Evolutionary conservation across 1,284 basidiomycete species (phyloP).

Genomic region (Ceratobasidium sp.): DNA sequence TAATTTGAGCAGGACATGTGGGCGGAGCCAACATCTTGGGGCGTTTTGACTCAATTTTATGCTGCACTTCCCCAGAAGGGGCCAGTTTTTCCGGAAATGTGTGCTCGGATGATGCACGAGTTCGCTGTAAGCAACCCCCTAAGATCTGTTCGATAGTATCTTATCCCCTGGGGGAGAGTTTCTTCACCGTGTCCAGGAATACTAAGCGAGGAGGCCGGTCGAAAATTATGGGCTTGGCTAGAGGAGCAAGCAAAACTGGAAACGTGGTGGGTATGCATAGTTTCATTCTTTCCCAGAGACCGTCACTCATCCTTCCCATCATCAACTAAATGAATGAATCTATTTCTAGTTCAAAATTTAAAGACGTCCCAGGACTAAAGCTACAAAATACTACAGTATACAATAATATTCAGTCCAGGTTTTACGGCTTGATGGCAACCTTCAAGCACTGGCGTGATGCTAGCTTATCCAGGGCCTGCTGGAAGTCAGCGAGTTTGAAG

Average conservation of each 20-base stretch:
- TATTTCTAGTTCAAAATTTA: constrained; percentile 6
- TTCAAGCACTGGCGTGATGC: constrained; percentile 65
- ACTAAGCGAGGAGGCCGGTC: constrained; percentile 46
- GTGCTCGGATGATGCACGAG: constrained; percentile 3
- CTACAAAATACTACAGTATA: constrained; percentile 25
- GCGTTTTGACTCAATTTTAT: constrained; percentile 58
- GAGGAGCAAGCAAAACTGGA: constrained; percentile 50
- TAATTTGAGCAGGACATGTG: constrained; percentile 44
- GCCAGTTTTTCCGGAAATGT: constrained; percentile 45
- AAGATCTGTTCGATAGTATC: constrained; percentile 22
- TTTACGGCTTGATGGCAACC: constrained; percentile 65
- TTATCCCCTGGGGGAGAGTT: constrained; percentile 37
- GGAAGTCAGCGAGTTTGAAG: constrained; percentile 79
- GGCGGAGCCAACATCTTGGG: constrained; percentile 47
- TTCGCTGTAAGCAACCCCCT: background rate
- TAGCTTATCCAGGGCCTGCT: constrained; percentile 85
- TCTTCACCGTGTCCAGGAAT: constrained; percentile 38
- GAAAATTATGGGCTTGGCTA: constrained; percentile 54
- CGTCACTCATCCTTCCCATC: no score
- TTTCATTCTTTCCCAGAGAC: no score
- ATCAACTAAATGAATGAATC: background rate
- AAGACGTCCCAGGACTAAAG: constrained; percentile 21
- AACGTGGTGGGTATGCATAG: background rate
- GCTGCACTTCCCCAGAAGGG: constrained; percentile 55
- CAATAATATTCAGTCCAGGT: background rate